Base-by-base conservation (phyloP, 176 grass and related monocot genomes). In the Melocanna baccifera region DNA sequence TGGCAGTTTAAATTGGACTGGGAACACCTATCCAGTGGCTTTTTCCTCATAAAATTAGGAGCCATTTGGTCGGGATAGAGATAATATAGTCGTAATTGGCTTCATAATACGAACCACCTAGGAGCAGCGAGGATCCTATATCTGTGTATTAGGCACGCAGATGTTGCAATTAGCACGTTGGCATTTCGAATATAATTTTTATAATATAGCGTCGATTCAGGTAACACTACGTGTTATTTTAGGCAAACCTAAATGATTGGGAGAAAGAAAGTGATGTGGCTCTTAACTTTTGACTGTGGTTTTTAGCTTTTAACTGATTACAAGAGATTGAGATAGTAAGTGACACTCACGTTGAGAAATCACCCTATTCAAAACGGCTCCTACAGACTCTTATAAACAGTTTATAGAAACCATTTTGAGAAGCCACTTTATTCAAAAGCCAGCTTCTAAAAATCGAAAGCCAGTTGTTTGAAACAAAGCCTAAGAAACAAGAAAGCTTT, bases 241-340 rank as follows among this genome's bases (percentile, higher is more conserved):
- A 59, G 51, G 41, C 19, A 63, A 43, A 2, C 41, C 51, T 73
- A 36, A 32, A 89, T 81, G 51, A 77, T 77, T 86, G 62, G 71
- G 56, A 72, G 67, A 72, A 86, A 28, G 73, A 86, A 82, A 48
- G 41, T 22, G 34, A 36, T 36, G 34, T 36, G 34, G 34, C 34
- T 36, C 34, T 36, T 36, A 4, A 4, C 4, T 36, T 36, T 36
- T 36, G 4, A 4, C 2, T 36, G 4, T 36, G 4, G 4, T 36
- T 36, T 36, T 36, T 36, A 0, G 2, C 4, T 36, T 36, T 36
- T 36, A 4, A 3, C 4, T 36, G 4, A 36, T 36, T 36, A 0
- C 0, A 4, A 36, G 34, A 36, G 4, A 36, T 36, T 36, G 34
- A 36, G 4, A 36, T 3, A 36, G 4, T 36, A 36, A 36, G 4